phyloP scores from a whole-genome alignment of 441 rosid genomes.

The Aquilaria agallochum region DNA sequence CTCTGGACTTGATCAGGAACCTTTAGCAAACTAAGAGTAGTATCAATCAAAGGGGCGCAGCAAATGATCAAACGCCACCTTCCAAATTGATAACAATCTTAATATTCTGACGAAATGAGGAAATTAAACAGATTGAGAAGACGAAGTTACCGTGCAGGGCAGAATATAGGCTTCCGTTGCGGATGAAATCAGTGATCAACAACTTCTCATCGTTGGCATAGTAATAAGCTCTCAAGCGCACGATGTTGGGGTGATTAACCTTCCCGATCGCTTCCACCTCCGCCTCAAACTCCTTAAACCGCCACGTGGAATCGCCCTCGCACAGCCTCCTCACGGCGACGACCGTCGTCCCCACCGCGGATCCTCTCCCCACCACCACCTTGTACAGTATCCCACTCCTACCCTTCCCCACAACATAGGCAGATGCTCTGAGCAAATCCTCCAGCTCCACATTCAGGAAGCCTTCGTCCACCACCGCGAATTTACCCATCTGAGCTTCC shows the following conservation, averaged over 20 bases:
- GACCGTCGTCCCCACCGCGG: slow-evolving; percentile 37
- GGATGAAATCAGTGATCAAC: slow-evolving; percentile 67
- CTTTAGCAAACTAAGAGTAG: no score
- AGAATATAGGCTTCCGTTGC: slow-evolving; percentile 68
- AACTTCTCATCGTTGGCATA: slow-evolving; percentile 79
- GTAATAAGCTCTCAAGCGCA: slow-evolving; percentile 72
- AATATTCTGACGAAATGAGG: not conserved
- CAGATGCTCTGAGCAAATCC: slow-evolving; percentile 86
- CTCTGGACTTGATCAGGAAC: no score
- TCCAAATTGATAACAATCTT: no score
- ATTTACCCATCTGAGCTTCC: slow-evolving; percentile 60
- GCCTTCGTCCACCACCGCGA: slow-evolving; percentile 65
- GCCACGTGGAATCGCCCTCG: slow-evolving; percentile 71
- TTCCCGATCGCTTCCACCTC: slow-evolving; percentile 69
- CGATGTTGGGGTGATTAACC: slow-evolving; percentile 73
- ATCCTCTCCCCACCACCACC: slow-evolving; percentile 62
- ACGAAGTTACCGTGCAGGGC: slow-evolving; percentile 70
- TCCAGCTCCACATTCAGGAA: slow-evolving; percentile 64
- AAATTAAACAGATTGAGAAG: not conserved
- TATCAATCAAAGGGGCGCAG: no score
- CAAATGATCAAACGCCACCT: no score
- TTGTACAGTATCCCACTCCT: slow-evolving; percentile 81
- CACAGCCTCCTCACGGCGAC: slow-evolving; percentile 80
- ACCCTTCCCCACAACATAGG: slow-evolving; percentile 80
- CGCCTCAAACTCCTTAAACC: slow-evolving; percentile 64